phyloP scores from a whole-genome alignment of 306 rosid genomes.

The Cucumis sativus region DNA sequence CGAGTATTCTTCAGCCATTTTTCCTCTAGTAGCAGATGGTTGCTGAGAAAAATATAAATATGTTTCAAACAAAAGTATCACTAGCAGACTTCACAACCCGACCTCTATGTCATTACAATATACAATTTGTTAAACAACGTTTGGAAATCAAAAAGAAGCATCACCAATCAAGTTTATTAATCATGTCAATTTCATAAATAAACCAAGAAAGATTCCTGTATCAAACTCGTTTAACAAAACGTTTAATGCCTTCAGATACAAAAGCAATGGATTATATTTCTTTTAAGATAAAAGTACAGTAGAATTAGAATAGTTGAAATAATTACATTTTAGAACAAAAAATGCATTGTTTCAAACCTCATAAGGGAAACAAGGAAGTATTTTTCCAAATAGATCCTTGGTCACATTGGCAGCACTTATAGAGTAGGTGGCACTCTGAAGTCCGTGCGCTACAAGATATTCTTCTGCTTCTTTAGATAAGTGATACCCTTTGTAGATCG shows the following conservation, averaged over 20 bases:
- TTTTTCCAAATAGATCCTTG: constrained; percentile 44
- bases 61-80: neutral
- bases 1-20: constrained; percentile 14
- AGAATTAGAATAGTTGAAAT: no score
- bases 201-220: neutral
- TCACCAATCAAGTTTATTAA: neutral
- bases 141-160: neutral
- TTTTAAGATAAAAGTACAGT: neutral
- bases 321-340: neutral
- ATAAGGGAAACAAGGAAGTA: constrained; percentile 39
- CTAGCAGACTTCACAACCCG: neutral
- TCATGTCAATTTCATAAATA: neutral
- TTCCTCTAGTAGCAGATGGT: constrained; percentile 28
- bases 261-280: neutral
- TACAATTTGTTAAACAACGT: neutral
- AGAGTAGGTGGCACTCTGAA: constrained; percentile 51
- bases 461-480: constrained; percentile 51
- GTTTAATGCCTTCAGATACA: neutral
- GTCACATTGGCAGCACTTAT: constrained; percentile 39
- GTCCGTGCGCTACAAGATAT: constrained; percentile 53
- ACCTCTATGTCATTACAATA: neutral
- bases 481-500: constrained; percentile 54
- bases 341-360: constrained; percentile 36
- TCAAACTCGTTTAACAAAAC: neutral
- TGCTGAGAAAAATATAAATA: constrained; percentile 39